These are phyloP conservation scores for Leccinum disarticulatum DNA, from an alignment of 768 basidiomycete species.

Conservation along the genomic window DNA sequence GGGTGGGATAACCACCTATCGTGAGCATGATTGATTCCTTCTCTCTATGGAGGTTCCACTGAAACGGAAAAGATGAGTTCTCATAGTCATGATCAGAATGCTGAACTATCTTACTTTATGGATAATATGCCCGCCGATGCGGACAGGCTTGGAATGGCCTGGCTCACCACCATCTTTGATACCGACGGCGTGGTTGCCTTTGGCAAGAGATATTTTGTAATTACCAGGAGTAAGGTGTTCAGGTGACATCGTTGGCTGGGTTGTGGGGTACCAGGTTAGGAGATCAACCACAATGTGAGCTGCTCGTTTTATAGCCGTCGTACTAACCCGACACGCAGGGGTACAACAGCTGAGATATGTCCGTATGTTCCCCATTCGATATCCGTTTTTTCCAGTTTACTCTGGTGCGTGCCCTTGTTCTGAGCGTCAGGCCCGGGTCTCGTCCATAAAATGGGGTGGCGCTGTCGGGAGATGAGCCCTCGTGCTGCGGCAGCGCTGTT, in stretches of 20 bases:
- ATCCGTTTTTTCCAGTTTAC: neutral
- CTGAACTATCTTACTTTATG: neutral
- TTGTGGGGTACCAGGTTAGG: neutral
- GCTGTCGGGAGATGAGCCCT: neutral
- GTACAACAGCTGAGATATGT: too few species aligned
- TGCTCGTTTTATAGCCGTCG: neutral
- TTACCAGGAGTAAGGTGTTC: neutral
- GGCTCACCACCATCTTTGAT: neutral
- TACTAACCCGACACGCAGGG: too few species aligned
- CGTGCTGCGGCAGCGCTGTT: too few species aligned
- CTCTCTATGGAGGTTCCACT: neutral
- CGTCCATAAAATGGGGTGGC: neutral
- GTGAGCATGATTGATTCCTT: neutral
- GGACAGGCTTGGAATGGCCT: neutral
- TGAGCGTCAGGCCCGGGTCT: neutral
- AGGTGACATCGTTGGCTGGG: neutral
- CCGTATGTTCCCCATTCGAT: too few species aligned
- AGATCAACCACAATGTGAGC: neutral
- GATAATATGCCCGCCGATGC: neutral
- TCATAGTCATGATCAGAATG: neutral
- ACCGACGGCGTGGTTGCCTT: neutral
- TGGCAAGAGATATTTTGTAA: neutral
- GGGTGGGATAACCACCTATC: neutral
- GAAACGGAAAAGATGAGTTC: neutral
- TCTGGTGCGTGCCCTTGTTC: neutral